Conservation (phyloP, 2,329 filamentous ascomycete species). For the Pseudogymnoascus sp. region DNA sequence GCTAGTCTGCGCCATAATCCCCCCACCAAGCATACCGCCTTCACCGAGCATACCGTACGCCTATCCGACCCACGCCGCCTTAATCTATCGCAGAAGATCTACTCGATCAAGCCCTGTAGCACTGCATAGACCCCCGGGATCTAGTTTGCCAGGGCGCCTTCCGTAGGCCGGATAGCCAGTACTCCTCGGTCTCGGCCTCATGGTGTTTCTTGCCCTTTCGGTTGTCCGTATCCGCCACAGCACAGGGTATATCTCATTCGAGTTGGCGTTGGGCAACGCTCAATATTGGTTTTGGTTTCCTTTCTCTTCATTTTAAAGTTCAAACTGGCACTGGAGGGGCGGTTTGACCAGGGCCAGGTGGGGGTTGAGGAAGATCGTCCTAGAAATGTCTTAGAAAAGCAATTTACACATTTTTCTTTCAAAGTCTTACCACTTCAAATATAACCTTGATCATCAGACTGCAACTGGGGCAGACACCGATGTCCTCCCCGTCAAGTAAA, state of each 20-base stretch:
- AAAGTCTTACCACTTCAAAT: constrained; percentile 64
- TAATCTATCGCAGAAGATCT: not conserved
- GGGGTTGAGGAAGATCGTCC: constrained; percentile 44
- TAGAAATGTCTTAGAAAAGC: constrained; percentile 21
- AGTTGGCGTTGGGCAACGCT: not conserved
- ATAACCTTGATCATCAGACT: constrained; percentile 95
- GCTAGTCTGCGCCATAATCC: not conserved
- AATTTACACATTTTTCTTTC: not conserved
- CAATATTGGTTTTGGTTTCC: not conserved
- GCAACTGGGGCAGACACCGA: constrained; percentile 96
- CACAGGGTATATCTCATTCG: not conserved
- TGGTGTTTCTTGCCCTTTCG: not conserved
- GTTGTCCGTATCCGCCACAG: not conserved
- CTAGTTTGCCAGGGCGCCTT: not conserved
- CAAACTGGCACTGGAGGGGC: constrained; percentile 11
- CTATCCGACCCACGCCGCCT: not conserved
- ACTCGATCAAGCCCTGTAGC: not conserved
- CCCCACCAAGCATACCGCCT: not conserved
- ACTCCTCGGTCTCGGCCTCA: not conserved
- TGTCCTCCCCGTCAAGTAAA: constrained; percentile 80
- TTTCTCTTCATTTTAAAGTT: not conserved
- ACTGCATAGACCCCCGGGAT: not conserved
- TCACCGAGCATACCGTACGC: not conserved
- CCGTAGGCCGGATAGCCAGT: not conserved
- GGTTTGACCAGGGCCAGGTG: constrained; percentile 26